phyloP scores from a whole-genome alignment of 2,329 filamentous ascomycete species.

The Cladophialophora immunda region DNA sequence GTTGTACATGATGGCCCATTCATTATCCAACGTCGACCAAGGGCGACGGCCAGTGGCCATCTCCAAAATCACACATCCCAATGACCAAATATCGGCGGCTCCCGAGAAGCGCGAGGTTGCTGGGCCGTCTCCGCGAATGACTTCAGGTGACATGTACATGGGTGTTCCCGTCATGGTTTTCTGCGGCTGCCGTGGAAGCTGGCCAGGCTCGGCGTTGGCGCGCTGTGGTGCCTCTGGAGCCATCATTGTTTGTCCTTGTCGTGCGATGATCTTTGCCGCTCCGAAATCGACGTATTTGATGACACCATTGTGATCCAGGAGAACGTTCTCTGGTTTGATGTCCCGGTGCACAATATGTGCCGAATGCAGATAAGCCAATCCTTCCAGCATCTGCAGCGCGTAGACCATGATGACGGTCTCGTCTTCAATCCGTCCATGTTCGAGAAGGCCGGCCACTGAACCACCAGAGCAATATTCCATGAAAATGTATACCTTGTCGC shows the following conservation, averaged over 20 bases:
- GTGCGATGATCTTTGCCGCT: slow-evolving; percentile 94
- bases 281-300: slow-evolving; percentile 99
- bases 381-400: slow-evolving; percentile 90
- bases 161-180: slow-evolving; percentile 97
- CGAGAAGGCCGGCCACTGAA: slow-evolving; percentile 85
- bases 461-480: slow-evolving; percentile 99
- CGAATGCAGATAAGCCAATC: slow-evolving; percentile 91
- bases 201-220: slow-evolving; percentile 30
- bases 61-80: slow-evolving; percentile 95
- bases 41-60: slow-evolving; percentile 95
- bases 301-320: slow-evolving; percentile 95
- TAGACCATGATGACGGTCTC: slow-evolving; percentile 98
- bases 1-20: slow-evolving; percentile 99
- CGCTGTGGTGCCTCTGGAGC: slow-evolving; percentile 63
- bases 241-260: slow-evolving; percentile 86
- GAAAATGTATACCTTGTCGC: slow-evolving; percentile 99
- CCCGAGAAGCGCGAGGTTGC: slow-evolving; percentile 57
- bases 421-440: slow-evolving; percentile 96
- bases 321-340: slow-evolving; percentile 97
- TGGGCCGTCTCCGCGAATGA: slow-evolving; percentile 85
- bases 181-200: slow-evolving; percentile 61
- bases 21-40: slow-evolving; percentile 96
- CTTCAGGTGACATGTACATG: slow-evolving; percentile 99
- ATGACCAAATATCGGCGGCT: slow-evolving; percentile 92
- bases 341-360: slow-evolving; percentile 92